These are phyloP conservation scores for Colletotrichum tabaci DNA, from an alignment of 2,329 filamentous ascomycete genomes.

Conservation along the genomic window DNA sequence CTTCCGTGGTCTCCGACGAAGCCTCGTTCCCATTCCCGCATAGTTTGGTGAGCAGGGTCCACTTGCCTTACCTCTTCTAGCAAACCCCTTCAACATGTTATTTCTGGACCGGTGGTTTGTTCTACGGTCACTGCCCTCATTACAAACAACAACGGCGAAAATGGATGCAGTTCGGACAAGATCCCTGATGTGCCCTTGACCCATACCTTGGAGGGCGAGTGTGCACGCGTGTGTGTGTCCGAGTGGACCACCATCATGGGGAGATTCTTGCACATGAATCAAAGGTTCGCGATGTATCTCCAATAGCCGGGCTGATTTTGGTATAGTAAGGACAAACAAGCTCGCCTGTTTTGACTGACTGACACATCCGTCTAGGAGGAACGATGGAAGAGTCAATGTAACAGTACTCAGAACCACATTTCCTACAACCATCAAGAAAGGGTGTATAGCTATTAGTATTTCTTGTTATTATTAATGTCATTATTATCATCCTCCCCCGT, in stretches of 20 bases:
- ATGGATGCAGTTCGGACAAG: constrained; percentile 14
- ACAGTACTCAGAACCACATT: constrained; percentile 26
- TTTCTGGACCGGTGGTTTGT: constrained; percentile 1
- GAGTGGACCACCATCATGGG: constrained; percentile 5
- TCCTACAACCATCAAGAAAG: constrained; percentile 23
- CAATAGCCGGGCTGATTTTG: not conserved
- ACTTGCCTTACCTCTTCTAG: constrained; percentile 23
- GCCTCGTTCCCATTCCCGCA: constrained; percentile 15
- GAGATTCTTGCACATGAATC: constrained; percentile 14
- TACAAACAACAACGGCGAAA: constrained; percentile 15
- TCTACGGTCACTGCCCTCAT: not conserved
- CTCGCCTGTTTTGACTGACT: not conserved
- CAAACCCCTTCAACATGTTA: constrained; percentile 8
- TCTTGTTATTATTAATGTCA: not conserved
- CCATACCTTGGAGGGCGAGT: not conserved
- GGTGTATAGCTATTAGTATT: not conserved
- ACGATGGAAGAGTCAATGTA: constrained; percentile 27
- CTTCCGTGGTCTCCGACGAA: constrained; percentile 20
- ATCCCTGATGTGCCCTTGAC: constrained; percentile 17
- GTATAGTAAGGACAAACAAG: constrained; percentile 10
- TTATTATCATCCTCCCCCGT: no score
- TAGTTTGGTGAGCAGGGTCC: not conserved
- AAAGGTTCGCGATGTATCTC: constrained; percentile 6
- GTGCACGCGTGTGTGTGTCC: not conserved
- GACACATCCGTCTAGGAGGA: constrained; percentile 16